Percentiles rank a stretch among this genome's conserved stretches.
phyloP scores from a whole-genome alignment of 768 basidiomycete species.

The Termitomyces sp. region DNA sequence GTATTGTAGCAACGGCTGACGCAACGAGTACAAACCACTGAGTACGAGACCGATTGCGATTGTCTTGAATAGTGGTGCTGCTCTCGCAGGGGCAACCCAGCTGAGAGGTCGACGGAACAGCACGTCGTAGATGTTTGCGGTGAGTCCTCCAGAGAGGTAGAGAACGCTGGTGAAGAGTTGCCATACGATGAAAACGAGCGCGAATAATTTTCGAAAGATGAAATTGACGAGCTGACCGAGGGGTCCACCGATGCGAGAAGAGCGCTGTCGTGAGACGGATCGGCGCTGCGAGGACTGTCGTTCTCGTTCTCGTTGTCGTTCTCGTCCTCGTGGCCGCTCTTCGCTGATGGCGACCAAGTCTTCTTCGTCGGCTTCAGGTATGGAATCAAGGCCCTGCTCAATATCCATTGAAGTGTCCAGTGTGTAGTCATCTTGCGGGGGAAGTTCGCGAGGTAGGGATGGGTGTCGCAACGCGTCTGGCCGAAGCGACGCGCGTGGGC shows the following conservation, averaged over 20 bases:
- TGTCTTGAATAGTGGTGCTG: conserved; percentile 34
- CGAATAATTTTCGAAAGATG: conserved; percentile 22
- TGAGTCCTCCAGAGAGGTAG: conserved; percentile 43
- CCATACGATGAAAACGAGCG: conserved; percentile 25
- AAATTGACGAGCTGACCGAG: conserved; percentile 40
- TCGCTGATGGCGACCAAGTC: conserved; percentile 24
- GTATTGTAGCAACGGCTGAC: conserved; percentile 30
- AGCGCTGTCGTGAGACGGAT: conserved; percentile 27
- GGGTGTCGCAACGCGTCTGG: conserved; percentile 33
- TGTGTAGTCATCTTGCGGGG: conserved; percentile 16
- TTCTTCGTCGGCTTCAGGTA: conserved; percentile 65
- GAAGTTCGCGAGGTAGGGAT: conserved; percentile 36
- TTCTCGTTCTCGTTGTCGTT: not conserved
- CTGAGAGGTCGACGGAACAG: conserved; percentile 47
- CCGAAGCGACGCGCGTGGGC: conserved; percentile 31
- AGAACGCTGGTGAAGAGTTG: conserved; percentile 34
- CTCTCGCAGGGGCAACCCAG: conserved; percentile 34
- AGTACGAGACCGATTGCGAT: conserved; percentile 42
- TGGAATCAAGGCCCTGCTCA: conserved; percentile 57
- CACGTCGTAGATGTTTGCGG: conserved; percentile 50
- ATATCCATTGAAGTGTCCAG: conserved; percentile 41
- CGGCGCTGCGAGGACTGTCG: conserved; percentile 25
- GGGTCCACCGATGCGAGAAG: conserved; percentile 40
- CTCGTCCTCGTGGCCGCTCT: conserved; percentile 12
- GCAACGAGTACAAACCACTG: conserved; percentile 44